These are phyloP conservation scores for Penicillium crustosum DNA, from an alignment of 2,329 filamentous ascomycete species.

Conservation along the genomic window DNA sequence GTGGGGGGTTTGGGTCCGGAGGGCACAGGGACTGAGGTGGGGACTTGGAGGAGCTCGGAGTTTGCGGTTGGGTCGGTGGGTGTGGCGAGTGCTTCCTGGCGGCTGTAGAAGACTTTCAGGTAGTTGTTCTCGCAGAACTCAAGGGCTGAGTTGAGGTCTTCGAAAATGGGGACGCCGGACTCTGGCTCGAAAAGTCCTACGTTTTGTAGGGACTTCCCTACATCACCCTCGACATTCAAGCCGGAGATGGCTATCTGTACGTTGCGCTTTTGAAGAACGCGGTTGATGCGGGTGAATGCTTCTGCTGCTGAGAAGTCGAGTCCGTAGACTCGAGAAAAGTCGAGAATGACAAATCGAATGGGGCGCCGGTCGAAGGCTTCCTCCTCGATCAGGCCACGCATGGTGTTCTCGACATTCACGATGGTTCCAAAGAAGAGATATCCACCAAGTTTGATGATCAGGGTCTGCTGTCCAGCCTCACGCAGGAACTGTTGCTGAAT, in stretches of 20 bases:
- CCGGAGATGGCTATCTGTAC: constrained; percentile 83
- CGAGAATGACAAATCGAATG: constrained; percentile 85
- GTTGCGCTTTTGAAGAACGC: constrained; percentile 72
- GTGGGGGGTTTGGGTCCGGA: constrained; percentile 14
- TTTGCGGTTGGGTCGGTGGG: constrained; percentile 12
- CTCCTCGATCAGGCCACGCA: constrained; percentile 78
- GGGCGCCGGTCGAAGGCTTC: constrained; percentile 74
- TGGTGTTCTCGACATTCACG: constrained; percentile 87
- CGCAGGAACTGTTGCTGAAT: constrained; percentile 84
- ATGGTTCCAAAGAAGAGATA: constrained; percentile 99
- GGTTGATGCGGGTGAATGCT: constrained; percentile 88
- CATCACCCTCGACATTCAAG: constrained; percentile 69
- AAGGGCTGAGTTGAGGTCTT: constrained; percentile 86
- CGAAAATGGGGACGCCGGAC: constrained; percentile 75
- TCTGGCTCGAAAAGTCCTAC: constrained; percentile 77
- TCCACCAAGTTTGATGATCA: constrained; percentile 85
- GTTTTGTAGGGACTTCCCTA: constrained; percentile 76
- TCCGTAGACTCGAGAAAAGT: constrained; percentile 84
- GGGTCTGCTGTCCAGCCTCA: constrained; percentile 82
- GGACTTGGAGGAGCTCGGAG: constrained; percentile 26
- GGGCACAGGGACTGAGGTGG: constrained; percentile 24
- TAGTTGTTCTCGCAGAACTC: constrained; percentile 95
- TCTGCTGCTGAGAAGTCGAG: constrained; percentile 96
- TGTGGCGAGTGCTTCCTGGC: constrained; percentile 55
- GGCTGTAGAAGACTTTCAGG: constrained; percentile 74